Base-by-base conservation (phyloP, 106 monocot genomes). In the Acorus gramineus region DNA sequence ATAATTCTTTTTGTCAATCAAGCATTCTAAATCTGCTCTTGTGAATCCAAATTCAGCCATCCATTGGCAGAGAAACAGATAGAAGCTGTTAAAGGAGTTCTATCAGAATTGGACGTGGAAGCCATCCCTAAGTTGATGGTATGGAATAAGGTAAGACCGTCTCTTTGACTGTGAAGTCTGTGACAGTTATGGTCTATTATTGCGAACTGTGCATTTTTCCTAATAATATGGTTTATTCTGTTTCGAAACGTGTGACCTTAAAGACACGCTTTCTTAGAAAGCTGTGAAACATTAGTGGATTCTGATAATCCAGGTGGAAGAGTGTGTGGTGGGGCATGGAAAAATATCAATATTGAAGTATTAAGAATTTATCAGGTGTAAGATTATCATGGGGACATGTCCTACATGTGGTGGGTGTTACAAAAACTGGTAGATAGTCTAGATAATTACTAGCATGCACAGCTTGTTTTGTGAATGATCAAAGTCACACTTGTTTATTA, bases 51-150 rank as follows among this genome's bases (percentile, higher is more conserved):
- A 42, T 64, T 48, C 82, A 96, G 95, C 64, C 95, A 96, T 77
- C 87, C 90, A 50, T 70, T 96, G 72, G 87, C 90, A 65, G 76
- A 77, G 55, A 78, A 81, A 70, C 96, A 96, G 73, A 88, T 76
- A 55, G 85, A 87, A 59, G 87, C 87, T 60, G 96, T 96, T 47
- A 74, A 96, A 56, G 61, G 77, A 58, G 91, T 96, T 66, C 66
- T 96, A 11, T 60, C 79, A 9, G 87, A 91, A 68, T 72, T 96
- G 62, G 91, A 91, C 63, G 87, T 88, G 53, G 85, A 14, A 73
- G 85, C 72, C 64, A 91, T 96, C 58, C 87, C 96, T 14, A 96
- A 81, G 69, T 61, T 96, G 67, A 64, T 80, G 28, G 91, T 96
- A 8, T 96, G 89, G 89, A 96, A 96, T 74, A 96, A 96, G 96